Evolutionary conservation across 768 basidiomycete genomes (phyloP).

Genomic region (Suillus bovinus): DNA sequence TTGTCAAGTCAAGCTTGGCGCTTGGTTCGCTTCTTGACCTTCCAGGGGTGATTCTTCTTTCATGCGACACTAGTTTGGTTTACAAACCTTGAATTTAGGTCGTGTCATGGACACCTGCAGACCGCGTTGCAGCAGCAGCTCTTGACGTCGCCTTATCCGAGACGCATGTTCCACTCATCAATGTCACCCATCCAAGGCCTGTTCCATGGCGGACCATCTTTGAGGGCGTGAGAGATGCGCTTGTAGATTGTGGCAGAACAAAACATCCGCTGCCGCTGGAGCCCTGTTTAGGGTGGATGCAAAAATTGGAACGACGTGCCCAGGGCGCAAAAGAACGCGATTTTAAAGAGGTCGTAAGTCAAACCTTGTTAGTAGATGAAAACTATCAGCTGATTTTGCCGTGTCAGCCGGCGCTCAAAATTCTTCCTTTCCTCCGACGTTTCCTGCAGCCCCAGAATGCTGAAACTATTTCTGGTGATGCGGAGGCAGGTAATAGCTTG

Average conservation of each 20-base stretch:
- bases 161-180: constrained; percentile 24
- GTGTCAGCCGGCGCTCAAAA: constrained; percentile 29
- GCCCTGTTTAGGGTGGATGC: constrained; percentile 30
- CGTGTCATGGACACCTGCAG: constrained; percentile 45
- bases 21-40: constrained; percentile 23
- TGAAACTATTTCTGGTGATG: neutral
- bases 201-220: constrained; percentile 30
- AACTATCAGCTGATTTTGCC: constrained; percentile 17
- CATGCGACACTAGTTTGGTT: neutral
- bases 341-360: constrained; percentile 10
- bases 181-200: constrained; percentile 38
- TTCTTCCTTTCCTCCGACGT: constrained; percentile 28
- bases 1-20: constrained; percentile 31
- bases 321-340: neutral
- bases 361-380: constrained; percentile 35
- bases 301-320: constrained; percentile 22
- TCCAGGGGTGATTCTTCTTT: constrained; percentile 21
- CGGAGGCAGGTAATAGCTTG: neutral
- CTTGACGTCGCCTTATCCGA: constrained; percentile 31
- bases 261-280: constrained; percentile 21
- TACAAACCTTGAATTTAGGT: constrained; percentile 25
- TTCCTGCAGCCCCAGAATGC: neutral
- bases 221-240: constrained; percentile 16
- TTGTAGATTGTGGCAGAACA: constrained; percentile 13
- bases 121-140: constrained; percentile 37